Conservation (phyloP, 176 grass and related monocot species). For the Metroxylon sagu region DNA sequence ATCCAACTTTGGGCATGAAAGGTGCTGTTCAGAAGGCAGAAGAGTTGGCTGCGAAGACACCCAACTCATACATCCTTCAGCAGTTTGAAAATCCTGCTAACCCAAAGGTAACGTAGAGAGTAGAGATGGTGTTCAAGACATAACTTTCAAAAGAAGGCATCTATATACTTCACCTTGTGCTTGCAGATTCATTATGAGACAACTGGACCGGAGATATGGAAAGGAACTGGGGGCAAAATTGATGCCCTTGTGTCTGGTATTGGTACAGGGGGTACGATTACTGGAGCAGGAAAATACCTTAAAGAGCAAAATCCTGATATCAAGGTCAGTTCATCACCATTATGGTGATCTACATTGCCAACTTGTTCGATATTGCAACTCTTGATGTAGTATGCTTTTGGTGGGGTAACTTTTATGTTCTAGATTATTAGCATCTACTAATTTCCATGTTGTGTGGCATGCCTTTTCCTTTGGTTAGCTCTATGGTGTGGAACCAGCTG, state of each 20-base stretch:
- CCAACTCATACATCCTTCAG: slow-evolving; percentile 75
- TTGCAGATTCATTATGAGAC: slow-evolving; percentile 87
- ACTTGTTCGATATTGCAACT: no score
- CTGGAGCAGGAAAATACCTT: slow-evolving; percentile 57
- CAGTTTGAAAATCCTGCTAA: slow-evolving; percentile 89
- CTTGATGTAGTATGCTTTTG: no score
- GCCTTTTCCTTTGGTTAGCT: slow-evolving; percentile 33
- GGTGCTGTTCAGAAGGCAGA: slow-evolving; percentile 66
- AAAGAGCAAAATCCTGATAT: slow-evolving; percentile 66
- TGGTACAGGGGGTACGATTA: slow-evolving; percentile 84
- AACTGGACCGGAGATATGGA: slow-evolving; percentile 93
- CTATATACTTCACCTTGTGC: slow-evolving; percentile 1
- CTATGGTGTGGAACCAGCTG: slow-evolving; percentile 72
- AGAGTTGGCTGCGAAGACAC: slow-evolving; percentile 57
- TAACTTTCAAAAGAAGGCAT: no score
- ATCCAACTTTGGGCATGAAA: slow-evolving; percentile 74
- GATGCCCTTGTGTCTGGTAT: slow-evolving; percentile 82
- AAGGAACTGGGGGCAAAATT: slow-evolving; percentile 51
- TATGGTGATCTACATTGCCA: no score
- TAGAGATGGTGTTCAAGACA: no score
- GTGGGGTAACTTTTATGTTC: no score
- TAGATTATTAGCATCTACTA: no score
- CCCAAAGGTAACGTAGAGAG: slow-evolving; percentile 45
- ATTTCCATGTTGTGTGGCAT: no score
- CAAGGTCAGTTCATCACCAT: slow-evolving; percentile 30